Evolutionary conservation across 2,329 filamentous ascomycete species (phyloP), one percentile per base, ranked within the genome.

Genomic region (Ilyonectria sp.): DNA sequence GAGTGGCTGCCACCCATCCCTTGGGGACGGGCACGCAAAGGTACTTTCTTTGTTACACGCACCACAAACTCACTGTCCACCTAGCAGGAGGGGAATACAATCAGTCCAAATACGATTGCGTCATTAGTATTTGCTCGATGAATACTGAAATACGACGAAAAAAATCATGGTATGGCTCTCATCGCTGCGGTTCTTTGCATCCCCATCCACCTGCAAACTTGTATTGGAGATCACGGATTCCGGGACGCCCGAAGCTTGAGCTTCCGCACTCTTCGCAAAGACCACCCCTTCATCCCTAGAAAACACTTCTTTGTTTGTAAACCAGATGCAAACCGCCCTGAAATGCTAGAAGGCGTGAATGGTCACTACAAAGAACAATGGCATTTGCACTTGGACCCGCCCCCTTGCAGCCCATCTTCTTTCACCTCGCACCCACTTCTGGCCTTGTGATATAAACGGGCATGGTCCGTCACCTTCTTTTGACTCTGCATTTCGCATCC

Each of bases 321-420:
- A 13, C 3, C 1, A 17, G 23, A 15, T n/a, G 31, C 31, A 53
- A 53, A 43, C 40, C 29, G n/a, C n/a, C 31, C 19, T 8, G 52
- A 17, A 15, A 40, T 44, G 49, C 29, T 57, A 56, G 53, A 49
- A 67, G 57, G 60, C 19, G 37, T 21, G 8, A 19, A 26, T 43
- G 62, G 33, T 43, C 52, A 60, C 49, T 5, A 9, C 2, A 19
- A 33, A 69, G 71, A 68, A 69, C 64, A 69, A 67, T 69, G 57
- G 58, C 35, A 70, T 68, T 68, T 70, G 46, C 66, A 40, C 9
- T 21, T 40, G n/a, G 53, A 50, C 19, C 26, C 21, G 49, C 53
- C 62, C 60, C 49, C 46, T 35, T 57, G 58, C 40, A 60, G 46
- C 31, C 31, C 21, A 26, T 23, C 53, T 31, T 23, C 53, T 19